Evolutionary conservation across 805 yeast genomes (phyloP), one percentile per base, ranked within the genome.

Genomic region (Wickerhamiella kurtzmanii): DNA sequence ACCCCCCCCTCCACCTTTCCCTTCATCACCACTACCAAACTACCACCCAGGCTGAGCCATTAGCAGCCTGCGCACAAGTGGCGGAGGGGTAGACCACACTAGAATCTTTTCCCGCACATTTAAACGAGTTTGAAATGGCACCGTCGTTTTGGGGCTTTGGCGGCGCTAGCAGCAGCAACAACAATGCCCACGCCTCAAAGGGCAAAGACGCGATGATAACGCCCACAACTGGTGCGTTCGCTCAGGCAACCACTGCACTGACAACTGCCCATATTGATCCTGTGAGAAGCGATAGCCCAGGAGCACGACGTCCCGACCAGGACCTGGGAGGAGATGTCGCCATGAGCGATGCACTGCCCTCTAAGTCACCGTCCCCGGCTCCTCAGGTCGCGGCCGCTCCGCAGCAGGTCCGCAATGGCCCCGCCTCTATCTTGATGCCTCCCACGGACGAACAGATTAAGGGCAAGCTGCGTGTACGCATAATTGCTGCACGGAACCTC

Each of bases 401-500:
- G n/a, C 11, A n/a, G 15, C 13, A 35, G 32, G 16, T 4, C 37
- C 19, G 32, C 20, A 25, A 32, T n/a, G n/a, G n/a, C n/a, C 21
- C 42, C 22, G 35, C 19, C 21, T 20, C 32, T 4, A 15, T 35
- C 39, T 21, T 18, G n/a, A 42, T 22, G 18, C 44, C 38, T 15
- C 37, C 37, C n/a, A 37, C 41, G 9, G 44, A 50, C 37, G 52
- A 49, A 37, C 53, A 50, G 44, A 51, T 53, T 44, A 53, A 55
- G 19, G 97, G 97, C 41, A 83, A 82, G 62, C 72, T 89, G 45
- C 77, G 78, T 57, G 87, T 92, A 43, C 77, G 76, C 32, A 85
- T 89, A 50, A 68, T 82, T 22, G 89, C 85, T 63, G 96, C 95
- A 1, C 74, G 71, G 49, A 80, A 79, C 55, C 71, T 89, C 32